Evolutionary conservation across 192 early-diverging fungal genomes (phyloP), one percentile per base, ranked within the genome.

Genomic region (Funneliformis mosseae): DNA sequence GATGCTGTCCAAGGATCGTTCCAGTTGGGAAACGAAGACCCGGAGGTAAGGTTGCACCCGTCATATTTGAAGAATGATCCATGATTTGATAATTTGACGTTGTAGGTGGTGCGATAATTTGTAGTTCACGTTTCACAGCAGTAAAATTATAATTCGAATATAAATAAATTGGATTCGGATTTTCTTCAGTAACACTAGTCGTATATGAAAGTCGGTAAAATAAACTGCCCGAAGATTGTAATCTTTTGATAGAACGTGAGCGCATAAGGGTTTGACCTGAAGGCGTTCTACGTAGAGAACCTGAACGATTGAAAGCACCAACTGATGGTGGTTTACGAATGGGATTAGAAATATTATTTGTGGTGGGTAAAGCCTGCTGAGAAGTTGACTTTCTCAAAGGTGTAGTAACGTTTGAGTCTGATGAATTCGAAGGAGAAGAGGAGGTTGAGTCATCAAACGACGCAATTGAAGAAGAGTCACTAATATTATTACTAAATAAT

Each of bases 111-210:
- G 82, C 87, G 25, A 95, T 84, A 25, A 91, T 80, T 84, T 95
- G 93, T 21, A 95, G 85, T 66, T 93, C 92, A 27, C 94, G 90
- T 81, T 91, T 91, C 46, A 95, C 94, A 42, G 92, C 87, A 1
- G 91, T 88, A 78, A 95, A 95, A 83, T 93, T 95, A 87, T 93
- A 93, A 84, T 95, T 95, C 79, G 93, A 93, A 82, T 95, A 95
- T 43, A 95, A 85, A 69, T 92, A 91, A 46, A 92, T 88, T 9
- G 89, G 90, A 66, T 90, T 89, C 33, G 89, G 83, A 33, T 90
- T 85, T 4, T 90, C 85, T 11, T 87, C 87, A 41, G 84, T 83
- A 25, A 83, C 79, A 0, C 55, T 63, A 7, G 82, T 80, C 4
- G 81, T 59, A 41, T 83, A 80, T 14, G 83, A 84, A 48, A 84